Base-by-base conservation (phyloP, 2,329 filamentous ascomycete genomes). In the Aphanocladium album region DNA sequence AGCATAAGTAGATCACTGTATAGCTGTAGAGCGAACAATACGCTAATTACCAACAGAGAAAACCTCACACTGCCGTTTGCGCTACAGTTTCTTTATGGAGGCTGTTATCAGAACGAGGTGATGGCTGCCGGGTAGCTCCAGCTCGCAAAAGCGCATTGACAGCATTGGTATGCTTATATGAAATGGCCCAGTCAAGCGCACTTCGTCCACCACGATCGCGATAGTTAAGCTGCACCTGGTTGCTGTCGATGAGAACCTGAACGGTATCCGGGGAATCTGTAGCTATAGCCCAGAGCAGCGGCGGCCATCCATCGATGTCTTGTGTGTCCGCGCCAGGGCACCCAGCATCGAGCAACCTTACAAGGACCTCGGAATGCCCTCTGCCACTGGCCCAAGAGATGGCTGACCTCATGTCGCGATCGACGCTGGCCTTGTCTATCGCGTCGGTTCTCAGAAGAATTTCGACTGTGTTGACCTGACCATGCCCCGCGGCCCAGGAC, bases 231-330 rank as follows among this genome's bases (percentile, higher is more conserved):
- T 74, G 66, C 1, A 75, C 67, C 33, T 35, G 33, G n/a, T 67
- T 67, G 8, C 63, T 67, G n/a, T 65, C 62, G 30, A 75, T 61
- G 37, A 76, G 68, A 2, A 63, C 64, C 61, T 70, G 65, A 16
- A 74, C 67, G 8, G 67, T 69, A 33, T 64, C 59, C 0, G 71
- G 69, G 12, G 64, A 47, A 25, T 65, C 45, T n/a, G 57, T 60
- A 39, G 67, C 64, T 7, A 73, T 66, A 8, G 72, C 71, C 73
- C 71, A 76, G n/a, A 68, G 61, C 19, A 76, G 57, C 3, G 73
- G 74, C 16, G 72, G 72, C 74, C 73, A 76, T 23, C 65, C 65
- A 57, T 72, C 66, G 7, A 68, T 65, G 64, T 76, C 73, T 27
- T 54, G 57, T 8, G 68, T 67, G 60, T 76, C 71, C 25, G 68